Evolutionary conservation across 192 early-diverging fungal genomes (phyloP).

Genomic region (Rhizophagus prolifer): DNA sequence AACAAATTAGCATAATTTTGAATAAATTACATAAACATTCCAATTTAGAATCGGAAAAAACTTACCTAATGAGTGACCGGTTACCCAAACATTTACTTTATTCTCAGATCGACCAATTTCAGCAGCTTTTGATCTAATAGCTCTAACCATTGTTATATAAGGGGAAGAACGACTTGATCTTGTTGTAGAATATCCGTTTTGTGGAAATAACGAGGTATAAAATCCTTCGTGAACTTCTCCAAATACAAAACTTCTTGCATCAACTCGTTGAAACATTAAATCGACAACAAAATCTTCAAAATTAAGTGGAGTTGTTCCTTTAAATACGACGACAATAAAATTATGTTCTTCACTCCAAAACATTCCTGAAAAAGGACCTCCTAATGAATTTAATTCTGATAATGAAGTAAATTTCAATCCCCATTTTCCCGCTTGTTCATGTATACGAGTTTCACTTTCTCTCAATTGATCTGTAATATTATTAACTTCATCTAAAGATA

Average conservation of each 20-base stretch:
- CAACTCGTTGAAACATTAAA: slow-evolving; percentile 46
- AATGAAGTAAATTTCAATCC: slow-evolving; percentile 43
- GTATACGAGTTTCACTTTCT: slow-evolving; percentile 41
- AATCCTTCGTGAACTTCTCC: slow-evolving; percentile 53
- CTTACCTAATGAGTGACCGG: slow-evolving; percentile 53
- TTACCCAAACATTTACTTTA: slow-evolving; percentile 51
- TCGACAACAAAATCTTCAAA: slow-evolving; percentile 55
- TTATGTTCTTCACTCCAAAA: slow-evolving; percentile 48
- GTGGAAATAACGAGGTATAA: slow-evolving; percentile 50
- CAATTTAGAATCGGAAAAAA: neutral
- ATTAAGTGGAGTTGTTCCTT: slow-evolving; percentile 51
- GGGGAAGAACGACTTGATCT: slow-evolving; percentile 37
- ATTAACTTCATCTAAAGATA: neutral
- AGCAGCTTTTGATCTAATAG: slow-evolving; percentile 24
- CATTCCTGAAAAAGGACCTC: slow-evolving; percentile 50
- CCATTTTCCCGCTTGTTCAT: slow-evolving; percentile 29
- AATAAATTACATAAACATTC: neutral
- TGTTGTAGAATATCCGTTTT: slow-evolving; percentile 1
- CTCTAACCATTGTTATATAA: slow-evolving; percentile 48
- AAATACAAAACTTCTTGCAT: slow-evolving; percentile 46
- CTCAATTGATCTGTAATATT: slow-evolving; percentile 9
- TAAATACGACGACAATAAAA: slow-evolving; percentile 48
- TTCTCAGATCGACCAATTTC: neutral
- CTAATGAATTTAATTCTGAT: slow-evolving; percentile 49
- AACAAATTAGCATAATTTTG: neutral